These are phyloP conservation scores for Crucibulum laeve DNA, from an alignment of 768 basidiomycete species.

Conservation along the genomic window DNA sequence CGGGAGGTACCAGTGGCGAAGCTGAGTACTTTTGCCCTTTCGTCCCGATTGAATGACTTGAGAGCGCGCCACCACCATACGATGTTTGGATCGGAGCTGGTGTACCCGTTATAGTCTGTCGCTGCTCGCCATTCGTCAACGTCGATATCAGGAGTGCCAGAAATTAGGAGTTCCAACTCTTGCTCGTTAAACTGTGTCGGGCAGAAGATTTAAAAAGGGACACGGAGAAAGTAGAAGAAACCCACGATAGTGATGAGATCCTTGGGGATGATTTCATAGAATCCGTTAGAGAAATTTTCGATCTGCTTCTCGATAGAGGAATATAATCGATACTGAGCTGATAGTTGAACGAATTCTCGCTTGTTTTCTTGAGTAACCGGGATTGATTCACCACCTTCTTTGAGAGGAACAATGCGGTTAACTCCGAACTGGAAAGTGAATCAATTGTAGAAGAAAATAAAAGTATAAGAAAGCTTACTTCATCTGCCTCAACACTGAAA, in stretches of 20 bases:
- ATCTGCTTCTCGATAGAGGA: constrained; percentile 96
- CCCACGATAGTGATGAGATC: constrained; percentile 90
- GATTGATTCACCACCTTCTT: constrained; percentile 77
- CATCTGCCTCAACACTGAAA: constrained; percentile 95
- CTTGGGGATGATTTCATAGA: constrained; percentile 98
- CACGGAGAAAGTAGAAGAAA: constrained; percentile 10
- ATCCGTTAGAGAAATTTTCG: constrained; percentile 82
- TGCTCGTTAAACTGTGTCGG: constrained; percentile 80
- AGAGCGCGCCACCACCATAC: constrained; percentile 99
- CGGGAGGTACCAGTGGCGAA: constrained; percentile 93
- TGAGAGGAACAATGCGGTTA: constrained; percentile 83
- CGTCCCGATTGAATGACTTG: constrained; percentile 95
- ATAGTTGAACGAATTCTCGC: constrained; percentile 92
- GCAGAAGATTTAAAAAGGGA: constrained; percentile 5
- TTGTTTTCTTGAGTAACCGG: constrained; percentile 96
- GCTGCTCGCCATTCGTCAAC: constrained; percentile 96
- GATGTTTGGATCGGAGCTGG: constrained; percentile 88
- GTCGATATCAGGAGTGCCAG: constrained; percentile 97
- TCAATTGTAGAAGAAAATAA: constrained; percentile 9
- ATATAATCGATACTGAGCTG: constrained; percentile 90
- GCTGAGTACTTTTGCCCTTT: constrained; percentile 93
- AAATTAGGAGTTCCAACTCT: constrained; percentile 90
- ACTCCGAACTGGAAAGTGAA: constrained; percentile 68
- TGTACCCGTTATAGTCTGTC: constrained; percentile 88
- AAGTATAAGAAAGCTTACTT: constrained; percentile 44